Evolutionary conservation across 331 rosid species (phyloP), one percentile per base, ranked within the genome.

Genomic region (Ulmus americana): DNA sequence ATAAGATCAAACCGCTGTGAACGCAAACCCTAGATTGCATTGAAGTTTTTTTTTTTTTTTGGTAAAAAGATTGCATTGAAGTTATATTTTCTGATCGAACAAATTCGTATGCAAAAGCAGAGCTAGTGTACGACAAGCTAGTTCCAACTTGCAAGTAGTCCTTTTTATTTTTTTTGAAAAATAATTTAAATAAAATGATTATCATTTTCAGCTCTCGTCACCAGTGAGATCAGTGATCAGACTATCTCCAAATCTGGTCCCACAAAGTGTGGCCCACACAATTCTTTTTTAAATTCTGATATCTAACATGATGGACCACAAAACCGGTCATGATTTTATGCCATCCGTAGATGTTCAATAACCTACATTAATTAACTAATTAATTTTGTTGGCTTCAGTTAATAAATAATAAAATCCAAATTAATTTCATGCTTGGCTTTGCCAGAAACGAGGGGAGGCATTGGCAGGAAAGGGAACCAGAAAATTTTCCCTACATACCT

Each of bases 401-500:
- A 28, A 28, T 28, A 2, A 28, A 28, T 28, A 28, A 28, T 28
- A 28, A 28, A 28, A 28, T 28, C 35, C 4, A 28, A 28, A 15
- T 20, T 53, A 12, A 22, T 2, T 14, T 5, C 18, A 0, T 50
- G 39, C 22, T 53, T 53, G 58, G 39, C 12, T 35, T 28, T 56
- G 61, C 42, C 13, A 56, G 43, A 38, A 67, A 45, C 56, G 55
- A 67, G 16, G 55, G 22, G 43, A 56, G 61, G 43, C 43, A 56
- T 39, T 59, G 68, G 54, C 72, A 60, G 70, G 50, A 42, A 15
- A 55, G 40, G 48, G 61, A 50, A 60, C 45, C 76, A 65, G 76
- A 70, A 60, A 45, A 54, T 70, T 73, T 60, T 65, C 73, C 76
- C 76, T 22, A 65, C 41, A 46, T 65, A 60, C 80, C 80, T 68